phyloP scores from a whole-genome alignment of 768 basidiomycete genomes.

The Rhodotorula kratochvilovae region DNA sequence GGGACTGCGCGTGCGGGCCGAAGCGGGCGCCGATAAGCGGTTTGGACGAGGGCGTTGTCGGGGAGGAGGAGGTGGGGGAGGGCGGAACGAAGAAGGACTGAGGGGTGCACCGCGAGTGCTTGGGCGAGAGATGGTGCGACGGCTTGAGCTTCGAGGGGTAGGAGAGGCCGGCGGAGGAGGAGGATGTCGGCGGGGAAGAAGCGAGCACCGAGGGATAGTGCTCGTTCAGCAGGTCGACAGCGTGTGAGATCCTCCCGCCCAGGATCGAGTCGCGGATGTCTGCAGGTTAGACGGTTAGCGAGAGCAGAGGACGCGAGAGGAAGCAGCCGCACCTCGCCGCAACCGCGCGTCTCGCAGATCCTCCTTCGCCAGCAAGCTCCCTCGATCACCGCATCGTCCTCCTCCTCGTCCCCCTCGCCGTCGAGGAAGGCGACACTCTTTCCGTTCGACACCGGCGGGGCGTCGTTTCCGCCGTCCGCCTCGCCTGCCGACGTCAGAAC shows the following conservation, averaged over 20 bases:
- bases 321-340: conserved; percentile 9
- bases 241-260: conserved; percentile 68
- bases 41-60: neutral
- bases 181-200: neutral
- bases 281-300: conserved; percentile 45
- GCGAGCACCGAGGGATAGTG: conserved; percentile 72
- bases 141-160: neutral
- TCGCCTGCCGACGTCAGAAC: no score
- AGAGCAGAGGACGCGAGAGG: neutral
- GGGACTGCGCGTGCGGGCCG: conserved; percentile 50
- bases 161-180: neutral
- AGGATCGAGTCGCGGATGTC: conserved; percentile 69
- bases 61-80: neutral
- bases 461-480: neutral
- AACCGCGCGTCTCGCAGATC: conserved; percentile 8
- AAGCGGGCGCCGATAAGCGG: conserved; percentile 26
- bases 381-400: neutral
- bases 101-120: conserved; percentile 4
- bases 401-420: neutral
- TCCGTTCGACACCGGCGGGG: neutral
- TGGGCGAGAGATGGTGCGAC: neutral
- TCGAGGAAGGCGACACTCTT: conserved; percentile 12
- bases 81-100: conserved; percentile 27
- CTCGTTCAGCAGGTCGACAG: conserved; percentile 60
- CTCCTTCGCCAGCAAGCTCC: neutral